Evolutionary conservation across 257 asterid species (phyloP).

Genomic region (Lavandula angustifolia): DNA sequence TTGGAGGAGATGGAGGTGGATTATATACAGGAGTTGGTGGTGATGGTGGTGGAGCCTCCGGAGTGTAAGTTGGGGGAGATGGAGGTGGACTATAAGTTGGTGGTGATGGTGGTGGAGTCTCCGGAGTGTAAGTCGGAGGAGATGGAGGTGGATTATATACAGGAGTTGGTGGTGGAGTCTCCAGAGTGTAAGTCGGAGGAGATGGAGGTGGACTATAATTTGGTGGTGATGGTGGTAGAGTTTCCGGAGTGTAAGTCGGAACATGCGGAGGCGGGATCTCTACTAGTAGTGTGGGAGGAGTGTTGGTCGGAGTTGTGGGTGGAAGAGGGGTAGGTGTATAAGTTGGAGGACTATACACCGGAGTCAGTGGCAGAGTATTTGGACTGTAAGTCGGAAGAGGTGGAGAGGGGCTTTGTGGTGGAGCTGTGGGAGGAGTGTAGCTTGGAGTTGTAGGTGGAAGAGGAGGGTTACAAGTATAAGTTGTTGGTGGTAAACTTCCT

Average conservation of each 20-base stretch:
- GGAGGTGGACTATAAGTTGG: background rate
- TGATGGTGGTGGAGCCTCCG: background rate
- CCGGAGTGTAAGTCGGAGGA: background rate
- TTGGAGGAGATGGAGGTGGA: background rate
- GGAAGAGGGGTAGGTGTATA: too few relatives aligned
- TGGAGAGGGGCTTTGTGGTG: background rate
- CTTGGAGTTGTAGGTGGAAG: constrained; percentile 3
- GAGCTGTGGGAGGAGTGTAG: background rate
- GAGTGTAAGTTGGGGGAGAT: background rate
- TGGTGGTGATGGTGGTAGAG: background rate
- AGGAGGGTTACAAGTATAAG: background rate
- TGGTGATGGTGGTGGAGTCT: background rate
- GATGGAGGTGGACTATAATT: background rate
- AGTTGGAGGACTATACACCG: too few relatives aligned
- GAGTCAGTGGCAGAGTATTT: background rate
- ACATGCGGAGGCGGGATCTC: too few relatives aligned
- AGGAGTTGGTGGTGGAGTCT: background rate
- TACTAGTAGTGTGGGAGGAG: background rate
- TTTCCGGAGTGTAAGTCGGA: background rate
- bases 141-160: background rate
- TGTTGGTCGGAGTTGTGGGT: too few relatives aligned
- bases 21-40: background rate
- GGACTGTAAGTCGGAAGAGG: background rate
- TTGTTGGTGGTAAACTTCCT: too few relatives aligned
- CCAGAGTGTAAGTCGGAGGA: background rate